A percentile compares a stretch with the other conserved stretches of the same genome.
Evolutionary conservation across 306 rosid species (phyloP).

Genomic region (Prunus campanulata): DNA sequence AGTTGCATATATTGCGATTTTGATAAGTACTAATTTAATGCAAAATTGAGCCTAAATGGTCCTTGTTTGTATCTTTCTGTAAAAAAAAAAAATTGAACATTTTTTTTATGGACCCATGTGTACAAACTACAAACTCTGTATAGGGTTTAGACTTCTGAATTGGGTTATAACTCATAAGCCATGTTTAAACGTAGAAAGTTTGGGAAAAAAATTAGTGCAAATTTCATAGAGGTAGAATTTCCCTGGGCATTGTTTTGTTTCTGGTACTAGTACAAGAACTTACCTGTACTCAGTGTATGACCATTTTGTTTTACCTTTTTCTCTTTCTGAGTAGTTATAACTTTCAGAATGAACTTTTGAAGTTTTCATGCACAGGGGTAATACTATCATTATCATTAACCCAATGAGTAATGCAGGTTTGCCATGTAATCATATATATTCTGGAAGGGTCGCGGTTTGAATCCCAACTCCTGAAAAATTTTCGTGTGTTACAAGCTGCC

Average conservation of each 20-base stretch:
- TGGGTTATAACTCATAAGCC: not conserved
- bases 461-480: slow-evolving; percentile 60
- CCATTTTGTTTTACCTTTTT: not conserved
- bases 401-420: slow-evolving; percentile 73
- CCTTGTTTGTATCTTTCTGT: not conserved
- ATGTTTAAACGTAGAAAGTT: not conserved
- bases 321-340: not conserved
- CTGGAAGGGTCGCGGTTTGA: slow-evolving; percentile 79
- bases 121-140: not conserved
- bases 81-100: not conserved
- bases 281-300: not conserved
- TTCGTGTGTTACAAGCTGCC: slow-evolving; percentile 79
- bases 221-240: not conserved
- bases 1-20: not conserved
- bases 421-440: slow-evolving; percentile 75
- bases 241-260: not conserved
- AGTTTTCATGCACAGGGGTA: not conserved
- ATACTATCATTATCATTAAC: slow-evolving; percentile 22
- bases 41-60: not conserved
- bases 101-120: not conserved
- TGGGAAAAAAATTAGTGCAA: not conserved
- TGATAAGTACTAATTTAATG: not conserved
- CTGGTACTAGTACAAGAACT: not conserved
- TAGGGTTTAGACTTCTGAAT: not conserved
- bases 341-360: not conserved